phyloP scores from a whole-genome alignment of 257 asterid genomes.

The Solanum etuberosum region DNA sequence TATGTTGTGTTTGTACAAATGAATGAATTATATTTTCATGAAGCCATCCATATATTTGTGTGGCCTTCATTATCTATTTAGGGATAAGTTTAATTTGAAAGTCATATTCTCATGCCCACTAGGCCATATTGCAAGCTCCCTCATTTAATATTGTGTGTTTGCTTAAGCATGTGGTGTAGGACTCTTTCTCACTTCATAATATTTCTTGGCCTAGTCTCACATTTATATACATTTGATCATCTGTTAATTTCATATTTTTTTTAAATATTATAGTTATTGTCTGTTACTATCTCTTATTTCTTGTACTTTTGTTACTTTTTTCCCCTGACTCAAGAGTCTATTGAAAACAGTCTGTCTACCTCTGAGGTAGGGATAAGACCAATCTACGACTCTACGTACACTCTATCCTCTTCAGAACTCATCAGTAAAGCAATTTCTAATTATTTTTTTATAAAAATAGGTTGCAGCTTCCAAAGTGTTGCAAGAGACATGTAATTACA shows the following conservation, averaged over 20 bases:
- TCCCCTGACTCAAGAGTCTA: too few species aligned
- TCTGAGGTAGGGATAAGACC: not conserved
- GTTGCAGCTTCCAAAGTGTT: conserved; percentile 81
- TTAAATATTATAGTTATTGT: too few species aligned
- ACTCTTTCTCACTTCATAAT: not conserved
- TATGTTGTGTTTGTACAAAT: not conserved
- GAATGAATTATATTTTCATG: not conserved
- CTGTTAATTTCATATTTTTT: too few species aligned
- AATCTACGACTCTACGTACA: too few species aligned
- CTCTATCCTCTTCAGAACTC: not conserved
- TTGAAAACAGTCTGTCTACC: not conserved
- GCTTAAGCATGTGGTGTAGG: not conserved
- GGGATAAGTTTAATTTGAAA: not conserved
- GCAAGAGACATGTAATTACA: conserved; percentile 94
- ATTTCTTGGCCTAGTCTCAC: not conserved
- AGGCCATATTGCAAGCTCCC: not conserved
- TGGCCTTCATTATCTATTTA: not conserved
- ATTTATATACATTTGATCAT: not conserved
- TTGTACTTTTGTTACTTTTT: not conserved
- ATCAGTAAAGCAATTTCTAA: not conserved
- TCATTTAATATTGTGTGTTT: not conserved
- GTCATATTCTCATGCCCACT: not conserved
- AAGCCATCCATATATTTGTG: not conserved
- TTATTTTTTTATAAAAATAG: conserved; percentile 12
- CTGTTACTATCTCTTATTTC: not conserved